These are phyloP conservation scores for Geoglossum glabrum DNA, from an alignment of 495 filamentous ascomycete genomes.

Conservation along the genomic window DNA sequence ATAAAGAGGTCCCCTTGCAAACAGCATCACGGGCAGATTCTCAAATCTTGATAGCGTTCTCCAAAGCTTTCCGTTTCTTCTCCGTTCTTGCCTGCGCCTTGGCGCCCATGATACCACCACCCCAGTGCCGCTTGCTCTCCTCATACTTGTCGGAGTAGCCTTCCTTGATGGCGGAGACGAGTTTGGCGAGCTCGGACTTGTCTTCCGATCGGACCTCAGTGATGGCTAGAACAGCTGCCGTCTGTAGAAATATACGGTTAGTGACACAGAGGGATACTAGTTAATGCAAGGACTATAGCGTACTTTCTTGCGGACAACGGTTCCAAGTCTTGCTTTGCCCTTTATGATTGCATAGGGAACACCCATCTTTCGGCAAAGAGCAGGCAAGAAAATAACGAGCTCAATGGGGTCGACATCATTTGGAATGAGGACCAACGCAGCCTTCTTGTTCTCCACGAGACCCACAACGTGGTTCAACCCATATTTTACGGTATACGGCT, in stretches of 20 bases:
- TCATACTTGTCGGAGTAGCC: conserved; percentile 93
- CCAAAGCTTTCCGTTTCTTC: conserved; percentile 93
- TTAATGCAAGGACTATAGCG: neutral
- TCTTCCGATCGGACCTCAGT: conserved; percentile 95
- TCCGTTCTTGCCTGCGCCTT: conserved; percentile 85
- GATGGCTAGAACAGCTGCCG: conserved; percentile 84
- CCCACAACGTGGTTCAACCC: conserved; percentile 99
- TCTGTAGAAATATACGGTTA: conserved; percentile 32
- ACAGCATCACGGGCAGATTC: neutral
- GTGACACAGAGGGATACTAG: neutral
- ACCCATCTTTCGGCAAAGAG: conserved; percentile 99
- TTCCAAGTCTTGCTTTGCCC: conserved; percentile 97
- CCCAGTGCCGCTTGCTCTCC: conserved; percentile 85
- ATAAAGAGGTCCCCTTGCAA: too few relatives aligned
- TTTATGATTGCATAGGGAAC: conserved; percentile 98
- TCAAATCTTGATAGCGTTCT: conserved; percentile 92
- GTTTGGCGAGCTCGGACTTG: conserved; percentile 92
- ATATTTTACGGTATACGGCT: conserved; percentile 98
- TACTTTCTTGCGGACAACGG: conserved; percentile 99
- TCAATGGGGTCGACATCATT: conserved; percentile 99
- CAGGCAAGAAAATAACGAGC: conserved; percentile 95
- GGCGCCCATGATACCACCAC: conserved; percentile 97
- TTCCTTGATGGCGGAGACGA: conserved; percentile 91
- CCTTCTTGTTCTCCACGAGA: conserved; percentile 99
- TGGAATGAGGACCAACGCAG: conserved; percentile 86